phyloP scores from a whole-genome alignment of 2,329 filamentous ascomycete species.

The Sphaerostilbella broomeana region DNA sequence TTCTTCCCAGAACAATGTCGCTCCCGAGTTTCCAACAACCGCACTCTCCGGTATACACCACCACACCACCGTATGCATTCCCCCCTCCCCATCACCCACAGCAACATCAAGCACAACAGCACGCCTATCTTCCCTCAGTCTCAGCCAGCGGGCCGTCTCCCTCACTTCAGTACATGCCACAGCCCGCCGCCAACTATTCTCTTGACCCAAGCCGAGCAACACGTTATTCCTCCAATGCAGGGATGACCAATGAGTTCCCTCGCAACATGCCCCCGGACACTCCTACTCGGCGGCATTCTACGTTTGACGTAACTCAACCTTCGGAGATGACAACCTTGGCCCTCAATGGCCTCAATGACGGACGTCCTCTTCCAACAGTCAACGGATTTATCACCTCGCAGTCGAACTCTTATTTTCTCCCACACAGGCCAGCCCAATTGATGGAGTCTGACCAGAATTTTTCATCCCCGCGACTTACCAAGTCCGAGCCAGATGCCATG shows the following conservation, averaged over 20 bases:
- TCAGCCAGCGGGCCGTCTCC: background rate
- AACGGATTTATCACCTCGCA: slow-evolving; percentile 12
- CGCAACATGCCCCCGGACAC: slow-evolving; percentile 21
- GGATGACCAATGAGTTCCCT: slow-evolving; percentile 19
- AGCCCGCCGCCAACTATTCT: slow-evolving; percentile 17
- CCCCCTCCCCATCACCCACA: background rate
- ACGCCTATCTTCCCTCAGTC: background rate
- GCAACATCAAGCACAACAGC: background rate
- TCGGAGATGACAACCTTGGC: slow-evolving; percentile 15
- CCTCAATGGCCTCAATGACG: slow-evolving; percentile 12
- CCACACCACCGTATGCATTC: slow-evolving; percentile 12
- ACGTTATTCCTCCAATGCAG: slow-evolving; percentile 15
- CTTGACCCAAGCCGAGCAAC: slow-evolving; percentile 14
- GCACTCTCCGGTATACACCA: slow-evolving; percentile 9
- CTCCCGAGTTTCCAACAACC: slow-evolving; percentile 18
- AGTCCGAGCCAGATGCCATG: slow-evolving; percentile 15
- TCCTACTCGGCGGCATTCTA: slow-evolving; percentile 16
- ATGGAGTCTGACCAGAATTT: slow-evolving; percentile 15
- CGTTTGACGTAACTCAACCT: slow-evolving; percentile 16
- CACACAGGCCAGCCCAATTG: slow-evolving; percentile 13
- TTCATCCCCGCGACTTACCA: slow-evolving; percentile 16
- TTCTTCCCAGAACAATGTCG: slow-evolving; percentile 23
- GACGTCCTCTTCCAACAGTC: slow-evolving; percentile 5
- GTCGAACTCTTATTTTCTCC: slow-evolving; percentile 18
- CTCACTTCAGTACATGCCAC: slow-evolving; percentile 6